These are phyloP conservation scores for Trichocladium antarcticum DNA, from an alignment of 495 filamentous ascomycete species.

Conservation along the genomic window DNA sequence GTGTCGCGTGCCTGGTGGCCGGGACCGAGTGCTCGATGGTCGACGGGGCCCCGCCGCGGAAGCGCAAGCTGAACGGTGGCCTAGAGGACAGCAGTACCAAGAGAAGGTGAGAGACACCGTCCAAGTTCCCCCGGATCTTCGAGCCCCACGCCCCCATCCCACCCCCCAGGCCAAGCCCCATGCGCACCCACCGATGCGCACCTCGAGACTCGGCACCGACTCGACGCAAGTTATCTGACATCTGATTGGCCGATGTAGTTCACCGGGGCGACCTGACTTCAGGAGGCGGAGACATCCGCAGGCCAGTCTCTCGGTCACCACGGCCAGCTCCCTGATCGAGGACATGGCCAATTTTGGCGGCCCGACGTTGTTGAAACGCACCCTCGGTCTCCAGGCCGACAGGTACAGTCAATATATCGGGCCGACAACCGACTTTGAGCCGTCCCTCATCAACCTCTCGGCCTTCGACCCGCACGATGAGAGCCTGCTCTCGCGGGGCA, in stretches of 20 bases:
- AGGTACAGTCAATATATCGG: slow-evolving; percentile 56
- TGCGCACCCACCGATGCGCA: too few relatives aligned
- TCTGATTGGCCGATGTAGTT: slow-evolving; percentile 39
- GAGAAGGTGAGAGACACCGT: slow-evolving; percentile 40
- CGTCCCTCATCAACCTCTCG: slow-evolving; percentile 59
- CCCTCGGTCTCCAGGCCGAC: slow-evolving; percentile 52
- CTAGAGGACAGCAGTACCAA: slow-evolving; percentile 46
- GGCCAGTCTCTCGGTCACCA: slow-evolving; percentile 44
- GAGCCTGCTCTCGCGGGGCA: slow-evolving; percentile 53
- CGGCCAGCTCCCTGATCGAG: slow-evolving; percentile 43
- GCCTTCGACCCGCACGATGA: slow-evolving; percentile 62
- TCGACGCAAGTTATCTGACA: slow-evolving; percentile 27
- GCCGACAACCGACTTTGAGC: slow-evolving; percentile 62
- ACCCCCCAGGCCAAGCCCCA: too few relatives aligned
- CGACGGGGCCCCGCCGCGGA: slow-evolving; percentile 58
- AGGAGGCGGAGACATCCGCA: slow-evolving; percentile 42
- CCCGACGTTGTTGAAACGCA: slow-evolving; percentile 49
- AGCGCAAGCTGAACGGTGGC: slow-evolving; percentile 57
- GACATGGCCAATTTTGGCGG: slow-evolving; percentile 53
- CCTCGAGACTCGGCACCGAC: slow-evolving; percentile 1
- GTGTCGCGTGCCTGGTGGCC: slow-evolving; percentile 51
- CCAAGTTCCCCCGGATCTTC: background rate
- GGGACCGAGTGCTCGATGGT: slow-evolving; percentile 53
- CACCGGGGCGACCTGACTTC: slow-evolving; percentile 43
- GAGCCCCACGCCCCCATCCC: slow-evolving; percentile 11